Percentiles rank a stretch among this genome's conserved stretches.
Evolutionary conservation across 495 filamentous ascomycete species (phyloP).

Genomic region (Monascus purpureus): DNA sequence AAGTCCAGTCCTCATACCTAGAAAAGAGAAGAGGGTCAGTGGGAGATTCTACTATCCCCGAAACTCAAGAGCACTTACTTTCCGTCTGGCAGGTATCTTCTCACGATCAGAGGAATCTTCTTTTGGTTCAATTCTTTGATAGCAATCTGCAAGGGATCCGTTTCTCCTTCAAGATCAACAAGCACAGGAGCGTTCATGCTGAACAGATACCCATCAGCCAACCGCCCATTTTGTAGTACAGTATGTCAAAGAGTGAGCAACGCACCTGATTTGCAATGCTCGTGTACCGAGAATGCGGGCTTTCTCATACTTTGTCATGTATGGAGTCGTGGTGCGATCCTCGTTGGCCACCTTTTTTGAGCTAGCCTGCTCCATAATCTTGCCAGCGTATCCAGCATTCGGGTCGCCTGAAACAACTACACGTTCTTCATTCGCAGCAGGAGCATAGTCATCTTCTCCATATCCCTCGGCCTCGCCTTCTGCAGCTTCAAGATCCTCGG

Average conservation of each 20-base stretch:
- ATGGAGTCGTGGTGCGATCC: constrained; percentile 82
- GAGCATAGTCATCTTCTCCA: constrained; percentile 38
- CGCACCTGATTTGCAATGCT: constrained; percentile 89
- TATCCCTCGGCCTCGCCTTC: constrained; percentile 32
- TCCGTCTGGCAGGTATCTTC: constrained; percentile 92
- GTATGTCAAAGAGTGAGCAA: constrained; percentile 4
- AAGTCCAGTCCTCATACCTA: constrained; percentile 98
- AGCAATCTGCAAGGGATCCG: constrained; percentile 92
- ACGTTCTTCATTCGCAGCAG: constrained; percentile 35
- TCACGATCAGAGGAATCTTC: constrained; percentile 92
- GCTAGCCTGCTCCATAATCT: constrained; percentile 48
- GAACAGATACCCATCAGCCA: constrained; percentile 6
- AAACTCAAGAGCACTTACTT: constrained; percentile 77
- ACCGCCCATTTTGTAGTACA: background rate
- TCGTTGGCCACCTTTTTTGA: constrained; percentile 86
- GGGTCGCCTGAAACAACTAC: constrained; percentile 65
- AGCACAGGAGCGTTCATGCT: constrained; percentile 98
- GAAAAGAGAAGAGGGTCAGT: constrained; percentile 7
- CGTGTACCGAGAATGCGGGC: constrained; percentile 86
- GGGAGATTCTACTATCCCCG: too few species aligned
- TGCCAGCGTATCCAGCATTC: constrained; percentile 42
- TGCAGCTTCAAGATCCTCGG: constrained; percentile 24
- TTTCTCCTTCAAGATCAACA: constrained; percentile 93
- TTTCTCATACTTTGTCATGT: constrained; percentile 98
- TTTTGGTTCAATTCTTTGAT: constrained; percentile 95